A percentile compares a stretch with the other conserved stretches of the same genome.
Evolutionary conservation across 2,329 filamentous ascomycete genomes (phyloP).

Genomic region (Catunica adiposa): DNA sequence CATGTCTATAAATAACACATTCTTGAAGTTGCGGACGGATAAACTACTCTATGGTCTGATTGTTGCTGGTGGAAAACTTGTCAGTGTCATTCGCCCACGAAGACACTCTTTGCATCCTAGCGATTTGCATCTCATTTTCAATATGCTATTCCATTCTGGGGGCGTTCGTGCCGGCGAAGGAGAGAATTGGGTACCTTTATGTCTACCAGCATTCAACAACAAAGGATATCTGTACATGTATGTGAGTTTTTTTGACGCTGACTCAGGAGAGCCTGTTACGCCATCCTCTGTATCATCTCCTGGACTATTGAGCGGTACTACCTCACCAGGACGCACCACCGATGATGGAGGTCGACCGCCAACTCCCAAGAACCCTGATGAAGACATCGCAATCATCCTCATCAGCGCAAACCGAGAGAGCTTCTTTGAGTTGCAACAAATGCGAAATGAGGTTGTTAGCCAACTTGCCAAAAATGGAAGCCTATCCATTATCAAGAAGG

Average conservation of each 20-base stretch:
- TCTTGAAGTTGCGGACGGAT: constrained; percentile 61
- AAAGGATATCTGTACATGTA: constrained; percentile 98
- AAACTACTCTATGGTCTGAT: constrained; percentile 83
- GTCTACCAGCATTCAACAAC: constrained; percentile 92
- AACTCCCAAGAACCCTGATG: constrained; percentile 39
- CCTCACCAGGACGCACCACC: neutral
- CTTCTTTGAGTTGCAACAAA: constrained; percentile 74
- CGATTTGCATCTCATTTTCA: constrained; percentile 92
- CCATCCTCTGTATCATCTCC: constrained; percentile 1
- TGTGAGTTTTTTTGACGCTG: constrained; percentile 74
- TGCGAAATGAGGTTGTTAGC: constrained; percentile 44
- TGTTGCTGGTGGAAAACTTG: constrained; percentile 78
- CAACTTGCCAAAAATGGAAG: constrained; percentile 63
- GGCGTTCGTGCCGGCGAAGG: constrained; percentile 78
- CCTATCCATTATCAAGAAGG: constrained; percentile 55
- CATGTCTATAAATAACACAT: constrained; percentile 67
- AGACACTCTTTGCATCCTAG: constrained; percentile 91
- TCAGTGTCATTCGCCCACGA: constrained; percentile 86
- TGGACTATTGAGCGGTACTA: neutral
- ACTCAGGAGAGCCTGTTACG: constrained; percentile 19
- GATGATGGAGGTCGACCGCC: neutral
- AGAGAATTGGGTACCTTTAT: constrained; percentile 95
- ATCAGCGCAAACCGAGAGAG: constrained; percentile 87
- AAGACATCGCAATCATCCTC: constrained; percentile 78
- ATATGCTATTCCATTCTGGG: constrained; percentile 95